Evolutionary conservation across 352 stramenopile species (phyloP), one percentile per base, ranked within the genome.

Genomic region (Salisapilia sapeloensis): DNA sequence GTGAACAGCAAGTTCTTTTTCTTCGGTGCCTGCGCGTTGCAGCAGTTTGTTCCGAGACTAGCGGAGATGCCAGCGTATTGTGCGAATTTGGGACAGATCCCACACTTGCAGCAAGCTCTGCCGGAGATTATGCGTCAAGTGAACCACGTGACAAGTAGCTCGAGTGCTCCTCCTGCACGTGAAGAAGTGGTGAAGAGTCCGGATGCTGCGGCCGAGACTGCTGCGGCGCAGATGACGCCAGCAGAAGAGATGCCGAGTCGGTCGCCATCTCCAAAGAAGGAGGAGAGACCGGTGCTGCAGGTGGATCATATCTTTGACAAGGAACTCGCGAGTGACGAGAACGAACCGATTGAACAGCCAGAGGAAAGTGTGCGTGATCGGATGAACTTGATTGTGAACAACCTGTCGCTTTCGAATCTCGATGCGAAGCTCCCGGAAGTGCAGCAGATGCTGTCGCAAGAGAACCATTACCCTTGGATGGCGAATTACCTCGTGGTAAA

Each of bases 341-440:
- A 58, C 18, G 63, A 80, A 46, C 53, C 48, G 9, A 50, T 84
- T 17, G 42, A 53, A 26, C 72, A 92, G 37, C 76, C 76, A 0
- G 76, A 89, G 9, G 69, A 87, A 46, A 67, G 41, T 14, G 48
- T 97, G 29, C 75, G 96, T 36, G 94, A 99, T 53, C 69, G 92
- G n/a, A 94, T 99, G 43, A 92, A 98, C 53, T 98, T 99, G 46
- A 90, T 99, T 13, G 94, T 99, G 47, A 99, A 99, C 64, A 99
- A 99, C 53, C 89, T 99, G 53, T 96, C 93, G 29, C 87, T 94
- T 35, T 92, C 75, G 16, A 99, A 99, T 50, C 58, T 99, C 14
- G 90, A 98, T 33, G 67, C 66, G 18, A 99, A 99, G 60, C 94
- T 96, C 18, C 64, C 89, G 14, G 93, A 99, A 42, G 67, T 98